Percentiles rank a stretch among this genome's conserved stretches.
Evolutionary conservation across 2,329 filamentous ascomycete genomes (phyloP).

Genomic region (Berkeleyomyces rouxiae): DNA sequence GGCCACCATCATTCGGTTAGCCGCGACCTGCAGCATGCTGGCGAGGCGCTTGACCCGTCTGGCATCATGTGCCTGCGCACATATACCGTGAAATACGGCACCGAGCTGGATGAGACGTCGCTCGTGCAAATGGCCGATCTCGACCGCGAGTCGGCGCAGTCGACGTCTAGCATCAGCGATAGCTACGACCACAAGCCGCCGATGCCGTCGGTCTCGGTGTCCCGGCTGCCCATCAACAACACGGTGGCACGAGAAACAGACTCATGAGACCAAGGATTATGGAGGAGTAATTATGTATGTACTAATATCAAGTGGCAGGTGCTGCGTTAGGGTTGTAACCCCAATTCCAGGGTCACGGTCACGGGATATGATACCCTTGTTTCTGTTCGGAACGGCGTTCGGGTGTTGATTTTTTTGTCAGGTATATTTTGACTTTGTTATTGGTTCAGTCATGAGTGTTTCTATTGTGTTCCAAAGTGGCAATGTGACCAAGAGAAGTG

Average conservation of each 20-base stretch:
- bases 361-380: neutral
- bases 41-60: neutral
- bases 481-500: no score
- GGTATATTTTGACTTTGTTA: neutral
- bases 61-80: constrained; percentile 7
- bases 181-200: constrained; percentile 8
- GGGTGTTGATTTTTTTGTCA: neutral
- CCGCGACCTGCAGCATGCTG: neutral
- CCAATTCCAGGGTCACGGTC: neutral
- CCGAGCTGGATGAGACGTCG: constrained; percentile 7
- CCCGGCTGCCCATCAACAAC: neutral
- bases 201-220: neutral
- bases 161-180: neutral
- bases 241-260: neutral
- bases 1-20: neutral
- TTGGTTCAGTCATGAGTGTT: neutral
- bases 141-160: constrained; percentile 1
- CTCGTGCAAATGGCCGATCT: constrained; percentile 11
- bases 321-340: neutral
- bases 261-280: no score
- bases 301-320: neutral
- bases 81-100: constrained; percentile 9
- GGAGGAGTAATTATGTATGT: no score
- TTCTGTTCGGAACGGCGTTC: neutral
- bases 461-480: neutral